Percentiles rank a stretch among this genome's conserved stretches.
phyloP scores from a whole-genome alignment of 169 alveolate genomes.

The Eimeria necatrix region DNA sequence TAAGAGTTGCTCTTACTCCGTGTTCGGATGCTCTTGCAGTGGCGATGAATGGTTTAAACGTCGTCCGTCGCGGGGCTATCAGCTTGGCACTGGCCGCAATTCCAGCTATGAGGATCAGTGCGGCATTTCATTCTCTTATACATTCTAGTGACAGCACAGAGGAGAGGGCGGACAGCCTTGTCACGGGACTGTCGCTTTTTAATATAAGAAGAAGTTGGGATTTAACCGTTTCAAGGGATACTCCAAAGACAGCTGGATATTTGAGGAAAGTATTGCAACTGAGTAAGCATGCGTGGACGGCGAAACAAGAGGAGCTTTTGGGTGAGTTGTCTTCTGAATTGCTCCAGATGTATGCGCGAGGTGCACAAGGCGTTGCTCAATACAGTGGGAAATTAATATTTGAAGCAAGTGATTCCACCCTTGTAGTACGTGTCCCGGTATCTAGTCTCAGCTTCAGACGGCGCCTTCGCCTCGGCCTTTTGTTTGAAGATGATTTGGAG shows the following conservation, averaged over 20 bases:
- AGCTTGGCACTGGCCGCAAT: conserved; percentile 33
- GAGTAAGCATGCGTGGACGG: background rate
- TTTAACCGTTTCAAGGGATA: background rate
- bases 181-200: conserved; percentile 15
- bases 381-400: conserved; percentile 11
- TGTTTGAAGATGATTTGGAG: background rate
- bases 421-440: conserved; percentile 8
- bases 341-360: conserved; percentile 52
- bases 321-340: conserved; percentile 18
- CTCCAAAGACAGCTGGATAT: background rate
- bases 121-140: conserved; percentile 38
- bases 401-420: background rate
- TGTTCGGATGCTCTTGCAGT: conserved; percentile 7
- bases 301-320: conserved; percentile 5
- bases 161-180: conserved; percentile 22
- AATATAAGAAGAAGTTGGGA: conserved; percentile 15
- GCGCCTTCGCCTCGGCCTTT: background rate
- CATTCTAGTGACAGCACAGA: background rate
- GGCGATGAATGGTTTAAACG: conserved; percentile 33
- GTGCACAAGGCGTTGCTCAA: conserved; percentile 7
- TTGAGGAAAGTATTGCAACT: background rate
- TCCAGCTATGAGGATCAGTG: conserved; percentile 12
- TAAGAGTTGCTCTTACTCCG: background rate
- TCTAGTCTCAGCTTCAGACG: background rate
- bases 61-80: conserved; percentile 63